Evolutionary conservation across 768 basidiomycete genomes (phyloP).

Genomic region (Leccinellum rugosiceps): DNA sequence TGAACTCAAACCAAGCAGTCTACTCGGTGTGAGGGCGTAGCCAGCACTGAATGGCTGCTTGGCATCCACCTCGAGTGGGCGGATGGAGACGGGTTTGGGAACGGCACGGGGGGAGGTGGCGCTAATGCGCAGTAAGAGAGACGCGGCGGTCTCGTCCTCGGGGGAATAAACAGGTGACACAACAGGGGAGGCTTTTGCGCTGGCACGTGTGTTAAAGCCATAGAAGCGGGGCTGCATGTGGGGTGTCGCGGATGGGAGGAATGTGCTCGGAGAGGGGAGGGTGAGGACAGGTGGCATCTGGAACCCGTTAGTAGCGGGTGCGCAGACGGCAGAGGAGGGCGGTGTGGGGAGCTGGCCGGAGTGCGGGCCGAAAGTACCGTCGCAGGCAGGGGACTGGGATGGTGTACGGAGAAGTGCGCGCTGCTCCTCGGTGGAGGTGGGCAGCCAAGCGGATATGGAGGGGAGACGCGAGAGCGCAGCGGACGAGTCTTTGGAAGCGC

Average conservation of each 20-base stretch:
- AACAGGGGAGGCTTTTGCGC: slow-evolving; percentile 18
- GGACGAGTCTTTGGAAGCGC: slow-evolving; percentile 1
- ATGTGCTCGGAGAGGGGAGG: slow-evolving; percentile 33
- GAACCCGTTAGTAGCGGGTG: slow-evolving; percentile 34
- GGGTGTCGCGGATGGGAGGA: slow-evolving; percentile 6
- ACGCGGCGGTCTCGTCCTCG: slow-evolving; percentile 70
- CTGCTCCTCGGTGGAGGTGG: slow-evolving; percentile 23
- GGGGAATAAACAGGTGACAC: slow-evolving; percentile 34
- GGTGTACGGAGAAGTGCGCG: slow-evolving; percentile 33
- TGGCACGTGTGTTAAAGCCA: slow-evolving; percentile 19
- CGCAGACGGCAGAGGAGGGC: slow-evolving; percentile 52
- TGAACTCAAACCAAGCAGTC: slow-evolving; percentile 20
- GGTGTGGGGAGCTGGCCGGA: slow-evolving; percentile 48
- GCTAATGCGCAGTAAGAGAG: slow-evolving; percentile 63
- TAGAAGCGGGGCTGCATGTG: slow-evolving; percentile 23
- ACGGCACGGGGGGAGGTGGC: slow-evolving; percentile 18
- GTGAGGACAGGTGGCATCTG: slow-evolving; percentile 41
- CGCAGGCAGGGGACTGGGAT: slow-evolving; percentile 35
- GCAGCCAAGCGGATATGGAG: slow-evolving; percentile 68
- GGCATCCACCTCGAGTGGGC: neutral
- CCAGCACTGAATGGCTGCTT: neutral
- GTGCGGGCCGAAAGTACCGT: slow-evolving; percentile 18
- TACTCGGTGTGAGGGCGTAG: slow-evolving; percentile 27
- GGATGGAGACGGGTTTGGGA: neutral
- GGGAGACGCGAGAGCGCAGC: slow-evolving; percentile 46